phyloP scores from a whole-genome alignment of 495 filamentous ascomycete genomes.

The Penicilliopsis zonata region DNA sequence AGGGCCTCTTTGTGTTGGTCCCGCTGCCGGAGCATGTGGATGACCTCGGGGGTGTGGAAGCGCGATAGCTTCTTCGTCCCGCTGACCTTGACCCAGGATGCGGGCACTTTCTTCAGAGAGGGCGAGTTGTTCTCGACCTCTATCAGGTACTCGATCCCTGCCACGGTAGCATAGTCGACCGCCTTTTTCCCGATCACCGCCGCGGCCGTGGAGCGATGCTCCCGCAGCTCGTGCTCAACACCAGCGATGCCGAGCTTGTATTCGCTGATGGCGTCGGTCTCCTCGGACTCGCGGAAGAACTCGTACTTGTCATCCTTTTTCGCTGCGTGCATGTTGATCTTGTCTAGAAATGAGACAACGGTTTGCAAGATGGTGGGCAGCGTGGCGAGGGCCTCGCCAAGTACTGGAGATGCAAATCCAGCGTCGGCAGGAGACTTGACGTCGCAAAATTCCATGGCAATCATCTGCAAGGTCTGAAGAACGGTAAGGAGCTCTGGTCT shows the following conservation, averaged over 20 bases:
- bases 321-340: constrained; percentile 78
- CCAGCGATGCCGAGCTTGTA: constrained; percentile 86
- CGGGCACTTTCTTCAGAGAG: constrained; percentile 72
- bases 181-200: constrained; percentile 55
- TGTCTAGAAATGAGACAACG: constrained; percentile 62
- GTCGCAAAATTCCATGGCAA: constrained; percentile 58
- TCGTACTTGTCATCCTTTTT: constrained; percentile 80
- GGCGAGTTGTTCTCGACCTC: constrained; percentile 67
- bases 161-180: constrained; percentile 65
- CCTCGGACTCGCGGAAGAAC: constrained; percentile 81
- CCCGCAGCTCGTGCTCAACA: constrained; percentile 77
- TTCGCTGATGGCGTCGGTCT: constrained; percentile 73
- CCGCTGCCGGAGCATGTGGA: constrained; percentile 68
- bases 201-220: constrained; percentile 59
- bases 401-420: constrained; percentile 58
- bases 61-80: constrained; percentile 87
- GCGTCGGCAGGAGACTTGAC: constrained; percentile 54
- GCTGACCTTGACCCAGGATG: constrained; percentile 86
- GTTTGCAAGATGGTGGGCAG: constrained; percentile 65
- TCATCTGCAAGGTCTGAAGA: constrained; percentile 72
- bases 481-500: constrained; percentile 79
- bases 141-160: constrained; percentile 89
- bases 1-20: constrained; percentile 93
- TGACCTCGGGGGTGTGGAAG: constrained; percentile 89
- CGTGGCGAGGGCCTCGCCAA: constrained; percentile 61